Conservation (phyloP, 176 grass and related monocot species). For the Triticum turgidum region DNA sequence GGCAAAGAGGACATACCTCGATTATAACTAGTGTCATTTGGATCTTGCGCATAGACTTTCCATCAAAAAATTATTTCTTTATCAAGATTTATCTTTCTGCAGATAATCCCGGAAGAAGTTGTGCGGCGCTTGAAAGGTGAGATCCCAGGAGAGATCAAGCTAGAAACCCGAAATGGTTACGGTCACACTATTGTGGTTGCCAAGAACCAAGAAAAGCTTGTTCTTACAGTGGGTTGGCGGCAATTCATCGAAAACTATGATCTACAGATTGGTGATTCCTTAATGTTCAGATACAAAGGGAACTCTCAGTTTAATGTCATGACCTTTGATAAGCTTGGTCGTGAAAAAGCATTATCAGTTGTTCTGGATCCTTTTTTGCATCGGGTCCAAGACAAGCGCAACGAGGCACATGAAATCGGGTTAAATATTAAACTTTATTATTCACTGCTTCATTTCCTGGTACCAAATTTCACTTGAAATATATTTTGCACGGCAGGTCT, state of each 20-base stretch:
- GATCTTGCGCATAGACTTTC: neutral
- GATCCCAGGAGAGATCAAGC: neutral
- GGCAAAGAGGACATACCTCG: neutral
- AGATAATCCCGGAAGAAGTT: neutral
- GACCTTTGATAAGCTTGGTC: conserved; percentile 1
- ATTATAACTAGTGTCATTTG: neutral
- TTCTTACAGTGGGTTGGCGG: neutral
- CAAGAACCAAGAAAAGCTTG: conserved; percentile 1
- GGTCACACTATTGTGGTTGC: conserved; percentile 7
- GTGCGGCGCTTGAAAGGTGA: neutral
- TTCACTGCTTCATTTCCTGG: neutral
- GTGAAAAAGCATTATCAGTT: neutral
- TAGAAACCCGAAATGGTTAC: conserved; percentile 1
- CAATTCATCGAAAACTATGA: neutral
- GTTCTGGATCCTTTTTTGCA: neutral
- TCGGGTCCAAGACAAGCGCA: neutral
- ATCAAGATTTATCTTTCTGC: neutral
- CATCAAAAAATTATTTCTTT: neutral
- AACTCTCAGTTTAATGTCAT: conserved; percentile 2
- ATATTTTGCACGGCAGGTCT: neutral
- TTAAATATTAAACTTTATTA: neutral
- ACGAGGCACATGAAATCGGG: neutral
- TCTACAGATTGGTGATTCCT: conserved; percentile 4
- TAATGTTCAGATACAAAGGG: conserved; percentile 1
- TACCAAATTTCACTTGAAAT: neutral